phyloP scores from a whole-genome alignment of 805 yeast species.

The Spathaspora arborariae region DNA sequence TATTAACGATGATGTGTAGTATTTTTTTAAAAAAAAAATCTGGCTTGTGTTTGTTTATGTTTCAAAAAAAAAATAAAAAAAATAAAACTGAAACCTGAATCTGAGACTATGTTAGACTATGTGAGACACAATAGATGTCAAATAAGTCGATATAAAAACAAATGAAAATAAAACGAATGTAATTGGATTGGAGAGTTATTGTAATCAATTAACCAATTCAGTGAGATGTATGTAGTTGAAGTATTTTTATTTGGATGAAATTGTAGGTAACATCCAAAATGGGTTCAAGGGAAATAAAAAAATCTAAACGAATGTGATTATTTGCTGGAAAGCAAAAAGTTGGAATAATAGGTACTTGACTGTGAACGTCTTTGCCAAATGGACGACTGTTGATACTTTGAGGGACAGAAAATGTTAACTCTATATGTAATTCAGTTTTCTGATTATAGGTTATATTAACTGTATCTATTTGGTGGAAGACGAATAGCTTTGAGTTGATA shows the following conservation, averaged over 20 bases:
- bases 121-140: neutral
- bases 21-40: neutral
- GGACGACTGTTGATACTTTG: too few relatives aligned
- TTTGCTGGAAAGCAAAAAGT: constrained; percentile 6
- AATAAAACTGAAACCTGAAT: neutral
- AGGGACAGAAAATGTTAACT: too few relatives aligned
- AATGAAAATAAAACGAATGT: neutral
- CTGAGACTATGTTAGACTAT: neutral
- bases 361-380: neutral
- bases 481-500: too few relatives aligned
- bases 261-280: neutral
- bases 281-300: neutral
- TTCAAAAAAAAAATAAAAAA: neutral
- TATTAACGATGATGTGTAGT: neutral
- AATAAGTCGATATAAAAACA: neutral
- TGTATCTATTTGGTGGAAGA: too few relatives aligned
- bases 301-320: constrained; percentile 4
- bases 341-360: neutral
- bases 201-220: neutral
- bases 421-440: too few relatives aligned
- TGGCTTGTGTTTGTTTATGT: neutral
- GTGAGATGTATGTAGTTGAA: neutral
- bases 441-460: too few relatives aligned
- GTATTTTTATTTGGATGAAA: neutral
- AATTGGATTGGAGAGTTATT: neutral